These are phyloP conservation scores for Phycomyces nitens DNA, from an alignment of 192 early-diverging fungal species.

Conservation along the genomic window DNA sequence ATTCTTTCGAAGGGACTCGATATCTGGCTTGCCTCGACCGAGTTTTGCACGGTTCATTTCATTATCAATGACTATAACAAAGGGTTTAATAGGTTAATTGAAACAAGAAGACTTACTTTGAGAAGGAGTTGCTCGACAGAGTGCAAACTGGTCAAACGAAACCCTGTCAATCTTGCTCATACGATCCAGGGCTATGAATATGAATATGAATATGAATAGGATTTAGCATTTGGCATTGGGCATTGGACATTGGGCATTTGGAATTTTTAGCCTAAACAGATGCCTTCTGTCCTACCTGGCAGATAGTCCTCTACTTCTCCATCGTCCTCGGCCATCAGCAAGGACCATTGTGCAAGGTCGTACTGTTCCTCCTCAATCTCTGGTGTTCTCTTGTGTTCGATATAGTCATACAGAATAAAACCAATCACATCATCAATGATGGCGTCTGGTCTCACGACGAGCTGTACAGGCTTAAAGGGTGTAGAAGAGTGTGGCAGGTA, in stretches of 20 bases:
- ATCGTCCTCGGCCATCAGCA: slow-evolving; percentile 94
- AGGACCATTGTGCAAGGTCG: slow-evolving; percentile 78
- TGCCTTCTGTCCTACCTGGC: slow-evolving; percentile 77
- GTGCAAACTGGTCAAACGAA: slow-evolving; percentile 87
- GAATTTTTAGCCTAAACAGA: no score
- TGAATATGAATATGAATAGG: neutral
- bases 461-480: slow-evolving; percentile 48
- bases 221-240: no score
- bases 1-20: slow-evolving; percentile 10
- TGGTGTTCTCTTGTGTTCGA: slow-evolving; percentile 65
- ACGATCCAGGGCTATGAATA: slow-evolving; percentile 89
- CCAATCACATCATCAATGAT: slow-evolving; percentile 94
- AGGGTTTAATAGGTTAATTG: neutral
- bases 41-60: slow-evolving; percentile 29
- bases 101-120: slow-evolving; percentile 48
- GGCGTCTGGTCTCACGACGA: slow-evolving; percentile 75
- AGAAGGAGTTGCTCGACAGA: slow-evolving; percentile 73
- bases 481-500: slow-evolving; percentile 54
- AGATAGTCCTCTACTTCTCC: slow-evolving; percentile 96
- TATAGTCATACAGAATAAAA: slow-evolving; percentile 84
- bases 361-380: slow-evolving; percentile 55
- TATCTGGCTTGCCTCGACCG: slow-evolving; percentile 22
- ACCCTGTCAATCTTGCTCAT: slow-evolving; percentile 80
- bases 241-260: no score
- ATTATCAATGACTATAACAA: slow-evolving; percentile 37